A percentile compares a stretch with the other conserved stretches of the same genome.
Conservation (phyloP, 2,329 filamentous ascomycete species). For the Exophiala sp. region DNA sequence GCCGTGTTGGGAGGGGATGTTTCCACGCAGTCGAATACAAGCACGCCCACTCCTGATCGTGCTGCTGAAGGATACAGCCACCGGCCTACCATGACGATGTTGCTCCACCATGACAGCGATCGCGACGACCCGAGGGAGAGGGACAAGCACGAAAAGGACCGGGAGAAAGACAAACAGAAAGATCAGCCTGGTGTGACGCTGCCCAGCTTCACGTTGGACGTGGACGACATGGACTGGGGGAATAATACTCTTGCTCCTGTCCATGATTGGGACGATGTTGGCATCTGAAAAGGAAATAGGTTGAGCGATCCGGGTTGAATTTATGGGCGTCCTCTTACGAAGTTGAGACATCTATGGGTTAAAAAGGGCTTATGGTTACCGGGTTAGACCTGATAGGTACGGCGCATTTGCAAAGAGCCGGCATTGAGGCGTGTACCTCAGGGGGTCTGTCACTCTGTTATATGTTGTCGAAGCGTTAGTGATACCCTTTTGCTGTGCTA, state of each 20-base stretch:
- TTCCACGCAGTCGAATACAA: neutral
- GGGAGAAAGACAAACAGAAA: constrained; percentile 13
- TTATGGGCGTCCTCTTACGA: neutral
- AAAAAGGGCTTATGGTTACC: neutral
- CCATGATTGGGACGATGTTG: constrained; percentile 26
- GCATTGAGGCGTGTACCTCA: no score
- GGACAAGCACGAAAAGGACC: constrained; percentile 6
- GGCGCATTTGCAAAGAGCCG: no score
- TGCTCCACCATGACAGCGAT: constrained; percentile 11
- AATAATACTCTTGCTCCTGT: constrained; percentile 28
- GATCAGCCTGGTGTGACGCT: constrained; percentile 22
- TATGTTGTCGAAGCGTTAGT: no score
- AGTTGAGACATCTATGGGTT: neutral
- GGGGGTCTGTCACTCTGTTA: no score
- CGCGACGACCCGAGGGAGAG: neutral
- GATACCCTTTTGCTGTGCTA: no score
- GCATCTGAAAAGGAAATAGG: constrained; percentile 5
- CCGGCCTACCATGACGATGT: constrained; percentile 9
- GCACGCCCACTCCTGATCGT: constrained; percentile 1
- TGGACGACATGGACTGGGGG: constrained; percentile 23
- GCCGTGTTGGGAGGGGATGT: neutral
- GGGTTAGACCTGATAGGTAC: no score
- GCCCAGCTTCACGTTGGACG: constrained; percentile 25
- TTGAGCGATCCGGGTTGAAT: neutral
- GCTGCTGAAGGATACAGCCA: constrained; percentile 4